Evolutionary conservation across 805 yeast genomes (phyloP), one percentile per base, ranked within the genome.

Genomic region (Metschnikowia lunata): DNA sequence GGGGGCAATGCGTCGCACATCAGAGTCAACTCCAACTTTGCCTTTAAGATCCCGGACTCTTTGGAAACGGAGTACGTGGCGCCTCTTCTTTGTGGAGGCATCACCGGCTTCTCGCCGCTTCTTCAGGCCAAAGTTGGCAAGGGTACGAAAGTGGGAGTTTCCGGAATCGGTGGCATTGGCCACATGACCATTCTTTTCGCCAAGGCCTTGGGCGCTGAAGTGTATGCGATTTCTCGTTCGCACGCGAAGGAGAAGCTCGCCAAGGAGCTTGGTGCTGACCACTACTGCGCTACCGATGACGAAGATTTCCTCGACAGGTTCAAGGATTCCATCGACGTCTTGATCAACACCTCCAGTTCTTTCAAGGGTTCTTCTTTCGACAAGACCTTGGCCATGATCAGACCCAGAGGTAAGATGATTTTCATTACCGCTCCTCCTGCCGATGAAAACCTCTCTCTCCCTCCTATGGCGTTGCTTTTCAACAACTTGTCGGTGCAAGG

Each of bases 151-250:
- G 83, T 82, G 40, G 86, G 83, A 35, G 63, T 82, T 45, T 72
- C 76, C 45, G 86, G 85, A 43, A 71, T 82, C 46, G 87, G 87
- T 40, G 87, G 87, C 30, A 71, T 82, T 45, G 87, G 87, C 38
- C 83, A 79, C 66, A 70, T 79, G 70, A 82, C 75, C n/a, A 60
- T 82, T 43, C 71, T 73, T 59, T 76, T 77, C 50, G 82, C 85
- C 35, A 68, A 68, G 49, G 85, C 85, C 6, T 57, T 81, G 52
- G 87, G 85, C 29, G 82, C 83, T 26, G 81, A 79, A 46, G 83
- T 79, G 15, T 68, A 67, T 42, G 79, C 80, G n/a, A 64, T 81
- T 51, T 76, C 83, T 7, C 74, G 85, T 54, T 59, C 74, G 38
- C 60, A 62, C 33, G 53, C 62, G 26, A 81, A 81, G 66, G 75